These are phyloP conservation scores for Fusarium annulatum DNA, from an alignment of 2,329 filamentous ascomycete species.

Conservation along the genomic window DNA sequence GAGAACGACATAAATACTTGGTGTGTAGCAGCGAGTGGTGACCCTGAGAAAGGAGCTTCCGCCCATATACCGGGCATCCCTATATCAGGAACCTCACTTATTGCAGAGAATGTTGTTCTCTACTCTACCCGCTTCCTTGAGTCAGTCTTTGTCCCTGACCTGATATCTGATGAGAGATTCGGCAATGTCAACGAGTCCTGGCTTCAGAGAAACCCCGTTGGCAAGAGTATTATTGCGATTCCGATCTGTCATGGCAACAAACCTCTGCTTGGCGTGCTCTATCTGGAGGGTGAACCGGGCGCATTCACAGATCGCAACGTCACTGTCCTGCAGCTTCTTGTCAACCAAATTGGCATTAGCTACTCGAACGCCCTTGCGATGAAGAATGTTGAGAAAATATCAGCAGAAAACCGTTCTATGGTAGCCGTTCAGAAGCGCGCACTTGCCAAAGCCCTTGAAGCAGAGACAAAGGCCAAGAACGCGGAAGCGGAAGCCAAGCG, in stretches of 20 bases:
- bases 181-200: constrained; percentile 78
- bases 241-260: constrained; percentile 80
- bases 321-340: constrained; percentile 74
- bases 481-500: constrained; percentile 81
- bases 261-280: constrained; percentile 77
- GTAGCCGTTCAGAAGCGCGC: constrained; percentile 80
- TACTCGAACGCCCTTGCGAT: constrained; percentile 75
- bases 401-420: constrained; percentile 82
- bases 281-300: constrained; percentile 78
- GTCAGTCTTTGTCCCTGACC: constrained; percentile 77
- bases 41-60: constrained; percentile 74
- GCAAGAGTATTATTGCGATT: constrained; percentile 82
- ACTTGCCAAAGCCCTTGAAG: constrained; percentile 75
- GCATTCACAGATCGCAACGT: constrained; percentile 81
- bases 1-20: constrained; percentile 72
- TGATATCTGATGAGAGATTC: constrained; percentile 80
- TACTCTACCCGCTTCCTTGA: constrained; percentile 83
- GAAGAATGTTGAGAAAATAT: constrained; percentile 80
- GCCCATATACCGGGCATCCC: constrained; percentile 74
- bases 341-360: constrained; percentile 81
- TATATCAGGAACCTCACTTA: constrained; percentile 71
- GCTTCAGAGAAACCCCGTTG: constrained; percentile 73
- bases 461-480: constrained; percentile 79
- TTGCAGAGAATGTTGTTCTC: constrained; percentile 81
- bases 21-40: constrained; percentile 79